A percentile compares a stretch with the other conserved stretches of the same genome.
These are phyloP conservation scores for Diaporthe sp. DNA, from an alignment of 2,329 filamentous ascomycete species.

Conservation along the genomic window DNA sequence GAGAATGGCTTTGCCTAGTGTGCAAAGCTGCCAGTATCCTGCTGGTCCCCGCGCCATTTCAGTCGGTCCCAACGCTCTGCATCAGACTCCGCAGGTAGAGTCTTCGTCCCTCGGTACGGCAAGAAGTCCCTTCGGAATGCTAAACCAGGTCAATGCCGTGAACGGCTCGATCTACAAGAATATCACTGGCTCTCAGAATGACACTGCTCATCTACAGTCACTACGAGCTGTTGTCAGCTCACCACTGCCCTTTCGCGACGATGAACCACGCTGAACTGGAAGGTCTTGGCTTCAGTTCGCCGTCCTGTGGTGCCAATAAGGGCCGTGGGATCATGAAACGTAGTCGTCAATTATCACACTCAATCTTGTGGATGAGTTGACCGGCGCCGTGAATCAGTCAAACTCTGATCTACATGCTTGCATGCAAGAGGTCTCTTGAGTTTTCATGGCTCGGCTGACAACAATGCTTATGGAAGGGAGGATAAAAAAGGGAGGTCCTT, in stretches of 20 bases:
- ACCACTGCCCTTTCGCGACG: neutral
- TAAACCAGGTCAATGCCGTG: neutral
- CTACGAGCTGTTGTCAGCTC: neutral
- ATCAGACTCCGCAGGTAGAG: neutral
- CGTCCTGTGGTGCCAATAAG: no score
- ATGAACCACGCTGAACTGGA: neutral
- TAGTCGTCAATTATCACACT: neutral
- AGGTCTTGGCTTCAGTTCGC: no score
- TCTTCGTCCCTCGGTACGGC: neutral
- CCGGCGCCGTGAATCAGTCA: neutral
- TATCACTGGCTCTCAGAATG: neutral
- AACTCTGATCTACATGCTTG: no score
- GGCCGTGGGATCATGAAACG: neutral
- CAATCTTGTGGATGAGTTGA: neutral
- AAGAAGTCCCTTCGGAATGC: neutral
- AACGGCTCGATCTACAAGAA: no score
- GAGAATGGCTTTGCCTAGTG: neutral
- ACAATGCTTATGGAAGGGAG: neutral
- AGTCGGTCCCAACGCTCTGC: neutral
- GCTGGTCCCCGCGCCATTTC: neutral
- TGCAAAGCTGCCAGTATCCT: neutral
- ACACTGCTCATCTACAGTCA: neutral
- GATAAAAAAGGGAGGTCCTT: neutral
- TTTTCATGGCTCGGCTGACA: no score
- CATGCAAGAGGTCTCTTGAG: no score